Base-by-base conservation (phyloP, 768 basidiomycete genomes). In the Fistulinella prunicolor region DNA sequence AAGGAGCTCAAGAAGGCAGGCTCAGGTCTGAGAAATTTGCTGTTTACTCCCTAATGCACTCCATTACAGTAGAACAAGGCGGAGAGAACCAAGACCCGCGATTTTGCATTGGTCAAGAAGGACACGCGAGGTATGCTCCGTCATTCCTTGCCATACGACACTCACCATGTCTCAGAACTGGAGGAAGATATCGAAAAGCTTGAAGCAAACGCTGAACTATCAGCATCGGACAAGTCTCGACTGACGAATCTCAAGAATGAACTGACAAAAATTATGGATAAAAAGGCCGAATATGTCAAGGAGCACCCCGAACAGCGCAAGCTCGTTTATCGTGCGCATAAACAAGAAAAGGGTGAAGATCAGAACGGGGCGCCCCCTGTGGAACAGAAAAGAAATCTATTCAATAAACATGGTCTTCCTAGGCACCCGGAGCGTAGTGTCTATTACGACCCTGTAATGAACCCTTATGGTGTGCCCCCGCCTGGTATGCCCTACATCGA, bases 401-500 rank as follows among this genome's bases (percentile, higher is more conserved):
- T 94, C 71, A 80, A 87, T 59, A 86, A 87, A 65, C 81, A 86
- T 59, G 94, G 94, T 10, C 77, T 91, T 34, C 86, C 92, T 53
- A 76, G 86, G 45, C 89, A 93, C 70, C 94, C 94, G n/a, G 91
- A 90, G 61, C 77, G 90, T 55, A 92, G 89, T 67, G 74, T 94
- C 29, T 97, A 95, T 66, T 97, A 93, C 70, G 89, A 98, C 59
- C 80, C 89, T 23, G 79, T 93, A 35, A 85, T 94, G 81, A 98
- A 98, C 63, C 92, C 93, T 20, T 94, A 76, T 62, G 94, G 94
- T 23, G 89, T 93, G 16, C 83, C 94, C 17, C 94, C 94, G 35
- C 95, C 94, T 12, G 95, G 95, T 7, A 91, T 96, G 93, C 92
- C 90, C n/a, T 97, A 96, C 67, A 71, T 80, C 48, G 91, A 97